Evolutionary conservation across 2,329 filamentous ascomycete genomes (phyloP).

Genomic region (Orbilia brochopaga): DNA sequence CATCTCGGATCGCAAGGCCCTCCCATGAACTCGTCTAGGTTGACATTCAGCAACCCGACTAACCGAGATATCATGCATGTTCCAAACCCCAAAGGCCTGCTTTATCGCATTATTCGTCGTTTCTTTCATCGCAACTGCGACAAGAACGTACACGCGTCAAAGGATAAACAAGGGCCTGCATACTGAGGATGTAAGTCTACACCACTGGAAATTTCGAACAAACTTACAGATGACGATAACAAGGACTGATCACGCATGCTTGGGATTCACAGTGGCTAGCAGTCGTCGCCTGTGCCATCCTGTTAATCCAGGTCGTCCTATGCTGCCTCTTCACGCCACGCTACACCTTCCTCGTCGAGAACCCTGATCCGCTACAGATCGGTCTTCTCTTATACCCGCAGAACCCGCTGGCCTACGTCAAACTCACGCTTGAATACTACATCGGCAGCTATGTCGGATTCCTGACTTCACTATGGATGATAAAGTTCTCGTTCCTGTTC

Average conservation of each 20-base stretch:
- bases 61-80: neutral
- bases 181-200: conserved; percentile 36
- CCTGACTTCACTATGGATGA: conserved; percentile 41
- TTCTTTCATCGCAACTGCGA: conserved; percentile 27
- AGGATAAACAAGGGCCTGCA: conserved; percentile 45
- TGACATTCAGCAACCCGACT: neutral
- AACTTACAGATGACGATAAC: neutral
- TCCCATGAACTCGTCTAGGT: too few relatives aligned
- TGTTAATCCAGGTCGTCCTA: conserved; percentile 27
- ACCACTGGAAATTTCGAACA: too few relatives aligned
- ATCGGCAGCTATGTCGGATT: conserved; percentile 41
- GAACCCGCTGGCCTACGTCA: conserved; percentile 12
- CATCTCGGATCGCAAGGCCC: too few relatives aligned
- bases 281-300: conserved; percentile 19
- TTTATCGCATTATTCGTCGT: conserved; percentile 35
- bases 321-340: conserved; percentile 37
- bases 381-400: neutral
- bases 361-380: neutral
- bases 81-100: conserved; percentile 13
- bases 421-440: conserved; percentile 36
- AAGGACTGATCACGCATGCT: too few relatives aligned
- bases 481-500: conserved; percentile 48
- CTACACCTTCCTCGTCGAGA: conserved; percentile 22
- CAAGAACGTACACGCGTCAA: conserved; percentile 31
- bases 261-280: conserved; percentile 31